Conservation (phyloP, 441 rosid genomes). For the Erodium moschatum region DNA sequence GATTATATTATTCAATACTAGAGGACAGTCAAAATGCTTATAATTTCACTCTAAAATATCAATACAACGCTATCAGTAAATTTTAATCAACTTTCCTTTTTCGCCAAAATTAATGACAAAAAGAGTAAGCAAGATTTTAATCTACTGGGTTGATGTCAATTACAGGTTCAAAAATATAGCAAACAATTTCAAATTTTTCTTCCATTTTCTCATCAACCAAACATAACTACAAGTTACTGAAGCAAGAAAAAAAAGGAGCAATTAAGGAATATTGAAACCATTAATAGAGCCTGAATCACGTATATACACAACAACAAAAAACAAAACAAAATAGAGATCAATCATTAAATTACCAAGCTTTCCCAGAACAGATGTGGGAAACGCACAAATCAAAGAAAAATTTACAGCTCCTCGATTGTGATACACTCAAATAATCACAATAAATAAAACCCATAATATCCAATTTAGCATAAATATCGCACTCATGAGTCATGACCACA, state of each 20-base stretch:
- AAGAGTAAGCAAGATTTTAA: too few relatives aligned
- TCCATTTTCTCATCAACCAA: conserved; percentile 5
- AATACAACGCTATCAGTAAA: too few relatives aligned
- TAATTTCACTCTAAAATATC: neutral
- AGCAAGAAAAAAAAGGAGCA: neutral
- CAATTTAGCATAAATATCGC: neutral
- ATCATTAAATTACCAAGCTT: neutral
- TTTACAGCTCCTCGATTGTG: too few relatives aligned
- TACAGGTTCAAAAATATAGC: neutral
- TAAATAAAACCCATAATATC: neutral
- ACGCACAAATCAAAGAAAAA: neutral
- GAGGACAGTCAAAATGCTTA: too few relatives aligned
- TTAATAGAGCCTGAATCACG: neutral
- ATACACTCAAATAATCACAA: neutral
- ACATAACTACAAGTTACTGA: neutral
- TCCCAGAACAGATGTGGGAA: neutral
- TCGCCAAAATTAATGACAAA: neutral
- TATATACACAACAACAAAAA: neutral
- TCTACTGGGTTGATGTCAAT: neutral
- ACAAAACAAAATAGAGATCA: neutral
- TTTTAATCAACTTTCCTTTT: neutral
- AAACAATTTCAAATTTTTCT: too few relatives aligned
- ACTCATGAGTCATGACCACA: neutral
- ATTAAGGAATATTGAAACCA: neutral
- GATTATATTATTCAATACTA: too few relatives aligned